Conservation (phyloP, 2,329 filamentous ascomycete species). For the Davidsoniella australis region DNA sequence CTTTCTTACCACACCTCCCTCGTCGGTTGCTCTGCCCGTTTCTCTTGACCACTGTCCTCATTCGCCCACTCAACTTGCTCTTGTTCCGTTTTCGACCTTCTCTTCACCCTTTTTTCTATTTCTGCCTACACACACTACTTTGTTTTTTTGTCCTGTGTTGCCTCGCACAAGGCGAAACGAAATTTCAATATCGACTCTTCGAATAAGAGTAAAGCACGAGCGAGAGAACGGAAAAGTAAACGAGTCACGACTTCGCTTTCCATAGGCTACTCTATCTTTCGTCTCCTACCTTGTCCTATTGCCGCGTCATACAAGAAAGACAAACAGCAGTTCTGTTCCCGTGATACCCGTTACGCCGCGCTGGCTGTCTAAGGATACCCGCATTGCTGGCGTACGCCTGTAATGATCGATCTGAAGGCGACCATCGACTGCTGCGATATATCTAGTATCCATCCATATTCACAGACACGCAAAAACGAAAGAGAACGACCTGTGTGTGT, state of each 20-base stretch:
- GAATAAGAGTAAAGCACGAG: background rate
- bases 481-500: background rate
- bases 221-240: background rate
- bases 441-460: background rate
- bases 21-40: too few relatives aligned
- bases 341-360: too few relatives aligned
- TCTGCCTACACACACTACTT: too few relatives aligned
- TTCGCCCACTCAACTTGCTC: background rate
- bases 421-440: background rate
- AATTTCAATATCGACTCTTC: background rate
- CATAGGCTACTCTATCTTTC: background rate
- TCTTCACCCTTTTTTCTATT: background rate
- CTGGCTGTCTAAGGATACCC: background rate
- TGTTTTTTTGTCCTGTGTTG: too few relatives aligned
- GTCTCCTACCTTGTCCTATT: background rate
- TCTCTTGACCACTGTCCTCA: too few relatives aligned
- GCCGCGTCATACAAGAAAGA: background rate
- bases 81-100: background rate
- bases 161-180: too few relatives aligned
- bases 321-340: too few relatives aligned
- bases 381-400: slow-evolving; percentile 6
- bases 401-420: slow-evolving; percentile 8
- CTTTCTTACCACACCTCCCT: too few relatives aligned
- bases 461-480: background rate
- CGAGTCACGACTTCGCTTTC: background rate